These are phyloP conservation scores for Daldinia sp. DNA, from an alignment of 2,329 filamentous ascomycete species.

Conservation along the genomic window DNA sequence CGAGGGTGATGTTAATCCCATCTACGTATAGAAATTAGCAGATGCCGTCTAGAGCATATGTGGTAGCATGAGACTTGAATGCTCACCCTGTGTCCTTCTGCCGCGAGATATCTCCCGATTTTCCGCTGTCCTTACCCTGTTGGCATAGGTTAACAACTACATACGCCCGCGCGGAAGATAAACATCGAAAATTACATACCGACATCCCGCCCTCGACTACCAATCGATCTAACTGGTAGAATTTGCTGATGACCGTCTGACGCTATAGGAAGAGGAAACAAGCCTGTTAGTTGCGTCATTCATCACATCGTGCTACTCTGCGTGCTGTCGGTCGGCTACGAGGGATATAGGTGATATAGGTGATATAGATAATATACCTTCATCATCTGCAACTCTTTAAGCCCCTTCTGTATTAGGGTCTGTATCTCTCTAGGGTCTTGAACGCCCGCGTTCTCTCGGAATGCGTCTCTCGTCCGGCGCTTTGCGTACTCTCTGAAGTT, in stretches of 20 bases:
- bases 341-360: neutral
- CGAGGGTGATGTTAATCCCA: conserved; percentile 48
- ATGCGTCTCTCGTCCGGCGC: conserved; percentile 89
- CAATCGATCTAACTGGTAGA: conserved; percentile 90
- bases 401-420: conserved; percentile 87
- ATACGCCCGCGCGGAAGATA: neutral
- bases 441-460: conserved; percentile 81
- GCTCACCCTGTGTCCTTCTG: conserved; percentile 84
- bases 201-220: conserved; percentile 91
- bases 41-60: neutral
- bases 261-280: conserved; percentile 67
- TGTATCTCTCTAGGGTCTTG: conserved; percentile 82
- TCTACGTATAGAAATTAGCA: conserved; percentile 40
- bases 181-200: conserved; percentile 61
- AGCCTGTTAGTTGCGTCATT: conserved; percentile 16
- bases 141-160: conserved; percentile 9
- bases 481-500: conserved; percentile 98
- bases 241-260: conserved; percentile 94
- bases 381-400: conserved; percentile 87
- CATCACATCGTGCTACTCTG: conserved; percentile 8
- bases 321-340: neutral
- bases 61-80: neutral
- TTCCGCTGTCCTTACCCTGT: conserved; percentile 77
- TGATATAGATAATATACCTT: conserved; percentile 71
- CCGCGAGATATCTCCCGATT: conserved; percentile 75